These are phyloP conservation scores for Colletotrichum sp. DNA, from an alignment of 2,329 filamentous ascomycete species.

Conservation along the genomic window DNA sequence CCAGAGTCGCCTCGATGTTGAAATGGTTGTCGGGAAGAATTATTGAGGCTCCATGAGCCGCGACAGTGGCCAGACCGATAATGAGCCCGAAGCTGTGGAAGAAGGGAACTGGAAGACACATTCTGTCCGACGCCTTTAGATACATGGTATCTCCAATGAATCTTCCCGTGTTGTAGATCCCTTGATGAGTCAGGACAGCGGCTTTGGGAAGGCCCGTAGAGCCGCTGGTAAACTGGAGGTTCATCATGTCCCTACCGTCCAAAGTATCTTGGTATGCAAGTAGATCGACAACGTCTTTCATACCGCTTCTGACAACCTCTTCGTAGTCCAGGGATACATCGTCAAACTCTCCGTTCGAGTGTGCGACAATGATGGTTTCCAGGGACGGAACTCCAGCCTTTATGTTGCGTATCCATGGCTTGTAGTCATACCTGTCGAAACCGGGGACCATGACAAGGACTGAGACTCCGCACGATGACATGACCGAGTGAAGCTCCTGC, in stretches of 20 bases:
- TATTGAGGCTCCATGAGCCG: neutral
- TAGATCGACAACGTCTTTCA: neutral
- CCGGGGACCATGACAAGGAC: neutral
- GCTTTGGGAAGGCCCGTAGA: neutral
- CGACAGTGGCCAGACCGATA: neutral
- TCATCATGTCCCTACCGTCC: neutral
- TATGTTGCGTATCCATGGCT: neutral
- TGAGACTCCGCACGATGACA: neutral
- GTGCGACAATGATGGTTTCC: neutral
- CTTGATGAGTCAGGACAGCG: neutral
- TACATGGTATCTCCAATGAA: neutral
- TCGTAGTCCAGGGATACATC: neutral
- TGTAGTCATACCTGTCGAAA: neutral
- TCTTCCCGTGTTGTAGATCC: neutral
- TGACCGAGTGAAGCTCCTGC: neutral
- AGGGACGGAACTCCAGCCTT: neutral
- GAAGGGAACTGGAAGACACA: neutral
- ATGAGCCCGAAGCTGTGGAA: neutral
- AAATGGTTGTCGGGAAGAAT: neutral
- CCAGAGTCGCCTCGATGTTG: neutral
- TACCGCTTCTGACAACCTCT: neutral
- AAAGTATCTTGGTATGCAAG: neutral
- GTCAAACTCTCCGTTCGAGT: neutral
- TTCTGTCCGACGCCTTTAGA: neutral
- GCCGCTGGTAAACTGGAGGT: neutral